Percentiles rank a stretch among this genome's conserved stretches.
These are phyloP conservation scores for Gilbertella persicaria DNA, from an alignment of 371 early-diverging fungal species.

Conservation along the genomic window DNA sequence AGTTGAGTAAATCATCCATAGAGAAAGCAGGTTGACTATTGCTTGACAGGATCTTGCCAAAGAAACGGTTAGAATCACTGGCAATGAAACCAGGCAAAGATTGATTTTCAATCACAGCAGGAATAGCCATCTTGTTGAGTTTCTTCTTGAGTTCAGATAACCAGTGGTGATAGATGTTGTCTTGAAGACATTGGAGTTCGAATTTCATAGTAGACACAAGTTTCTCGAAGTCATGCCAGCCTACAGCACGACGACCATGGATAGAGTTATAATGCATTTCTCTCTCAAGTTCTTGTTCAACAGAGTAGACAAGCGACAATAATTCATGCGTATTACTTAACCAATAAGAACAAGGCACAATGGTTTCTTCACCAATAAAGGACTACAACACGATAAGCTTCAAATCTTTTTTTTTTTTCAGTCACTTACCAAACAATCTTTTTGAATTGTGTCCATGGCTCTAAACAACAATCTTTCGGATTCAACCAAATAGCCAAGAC, in stretches of 20 bases:
- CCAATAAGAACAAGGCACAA: conserved; percentile 84
- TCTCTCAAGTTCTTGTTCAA: conserved; percentile 47
- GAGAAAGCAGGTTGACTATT: conserved; percentile 74
- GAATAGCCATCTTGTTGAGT: conserved; percentile 89
- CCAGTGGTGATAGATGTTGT: conserved; percentile 79
- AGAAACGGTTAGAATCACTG: conserved; percentile 85
- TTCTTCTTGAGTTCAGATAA: conserved; percentile 94
- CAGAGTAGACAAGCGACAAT: conserved; percentile 61
- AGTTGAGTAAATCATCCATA: conserved; percentile 91
- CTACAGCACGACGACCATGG: conserved; percentile 48
- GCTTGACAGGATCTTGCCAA: conserved; percentile 75
- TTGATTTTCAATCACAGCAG: conserved; percentile 92
- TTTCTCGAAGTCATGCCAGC: conserved; percentile 64
- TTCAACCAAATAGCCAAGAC: conserved; percentile 76
- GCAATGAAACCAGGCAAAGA: conserved; percentile 89
- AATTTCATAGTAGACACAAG: conserved; percentile 66
- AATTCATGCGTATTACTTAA: conserved; percentile 93
- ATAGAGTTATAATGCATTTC: conserved; percentile 50
- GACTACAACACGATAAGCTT: conserved; percentile 12
- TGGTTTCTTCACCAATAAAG: conserved; percentile 59
- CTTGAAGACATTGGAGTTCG: conserved; percentile 67
- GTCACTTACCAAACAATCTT: conserved; percentile 63
- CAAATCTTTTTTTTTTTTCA: conserved; percentile 1
- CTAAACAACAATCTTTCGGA: conserved; percentile 83
- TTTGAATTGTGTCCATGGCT: conserved; percentile 86